These are phyloP conservation scores for Metschnikowia picachoensis DNA, from an alignment of 805 yeast genomes.

Conservation along the genomic window DNA sequence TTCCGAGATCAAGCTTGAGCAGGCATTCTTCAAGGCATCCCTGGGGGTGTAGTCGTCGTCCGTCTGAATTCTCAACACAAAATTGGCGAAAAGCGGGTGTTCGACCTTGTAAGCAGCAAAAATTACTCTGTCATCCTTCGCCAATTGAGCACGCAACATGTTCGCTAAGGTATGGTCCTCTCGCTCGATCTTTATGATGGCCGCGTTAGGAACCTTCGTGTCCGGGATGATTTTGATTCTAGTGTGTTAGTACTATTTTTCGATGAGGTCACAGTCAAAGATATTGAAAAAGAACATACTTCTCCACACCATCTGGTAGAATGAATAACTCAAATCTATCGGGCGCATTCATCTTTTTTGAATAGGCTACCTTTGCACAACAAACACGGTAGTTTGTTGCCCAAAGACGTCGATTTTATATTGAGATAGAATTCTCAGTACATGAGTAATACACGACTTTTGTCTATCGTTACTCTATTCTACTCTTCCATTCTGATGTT, in stretches of 20 bases:
- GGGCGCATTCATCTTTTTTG: constrained; percentile 87
- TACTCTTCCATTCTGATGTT: too few relatives aligned
- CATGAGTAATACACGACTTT: too few relatives aligned
- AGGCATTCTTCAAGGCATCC: constrained; percentile 87
- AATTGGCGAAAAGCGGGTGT: constrained; percentile 95
- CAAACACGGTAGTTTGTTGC: background rate
- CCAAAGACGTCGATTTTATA: background rate
- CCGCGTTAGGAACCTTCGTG: constrained; percentile 92
- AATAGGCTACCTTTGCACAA: background rate
- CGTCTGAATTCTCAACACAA: constrained; percentile 90
- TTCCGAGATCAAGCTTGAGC: constrained; percentile 76
- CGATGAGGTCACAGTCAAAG: background rate
- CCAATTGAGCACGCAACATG: constrained; percentile 77
- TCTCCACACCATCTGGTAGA: constrained; percentile 95
- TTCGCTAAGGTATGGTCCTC: constrained; percentile 98
- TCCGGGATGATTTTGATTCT: constrained; percentile 87
- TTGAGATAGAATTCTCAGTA: too few relatives aligned
- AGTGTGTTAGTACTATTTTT: constrained; percentile 16
- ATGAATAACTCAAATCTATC: constrained; percentile 96
- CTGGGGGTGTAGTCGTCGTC: constrained; percentile 92
- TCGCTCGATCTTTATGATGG: constrained; percentile 86
- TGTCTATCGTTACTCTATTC: too few relatives aligned
- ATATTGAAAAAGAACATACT: constrained; percentile 46
- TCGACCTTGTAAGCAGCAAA: constrained; percentile 98
- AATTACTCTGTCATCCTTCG: constrained; percentile 82